These are phyloP conservation scores for Fusarium nelsonii DNA, from an alignment of 2,329 filamentous ascomycete genomes.

Conservation along the genomic window DNA sequence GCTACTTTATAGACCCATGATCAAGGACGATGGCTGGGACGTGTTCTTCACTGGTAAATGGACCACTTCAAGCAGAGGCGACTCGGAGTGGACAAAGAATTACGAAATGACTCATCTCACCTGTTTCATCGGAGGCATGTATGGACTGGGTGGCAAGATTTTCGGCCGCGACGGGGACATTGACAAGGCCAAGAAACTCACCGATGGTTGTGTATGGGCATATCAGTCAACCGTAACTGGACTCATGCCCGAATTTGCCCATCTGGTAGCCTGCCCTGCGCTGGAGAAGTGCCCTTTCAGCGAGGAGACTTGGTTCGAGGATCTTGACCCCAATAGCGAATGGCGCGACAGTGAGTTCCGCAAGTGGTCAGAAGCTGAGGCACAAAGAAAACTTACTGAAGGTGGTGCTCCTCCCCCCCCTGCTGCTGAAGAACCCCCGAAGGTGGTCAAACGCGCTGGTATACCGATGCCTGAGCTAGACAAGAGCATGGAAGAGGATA, in stretches of 20 bases:
- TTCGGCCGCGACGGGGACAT: conserved; percentile 70
- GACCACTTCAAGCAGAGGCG: conserved; percentile 59
- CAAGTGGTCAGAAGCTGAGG: conserved; percentile 60
- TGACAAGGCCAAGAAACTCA: conserved; percentile 72
- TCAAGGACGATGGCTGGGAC: conserved; percentile 71
- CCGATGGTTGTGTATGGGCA: conserved; percentile 77
- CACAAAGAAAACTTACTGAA: conserved; percentile 50
- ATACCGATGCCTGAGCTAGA: conserved; percentile 46
- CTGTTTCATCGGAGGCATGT: conserved; percentile 79
- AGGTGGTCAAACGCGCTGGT: conserved; percentile 37
- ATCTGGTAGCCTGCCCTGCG: conserved; percentile 60
- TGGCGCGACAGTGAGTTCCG: conserved; percentile 59
- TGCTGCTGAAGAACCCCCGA: conserved; percentile 23
- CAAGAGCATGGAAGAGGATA: conserved; percentile 34
- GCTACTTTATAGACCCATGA: conserved; percentile 83
- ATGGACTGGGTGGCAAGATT: conserved; percentile 73
- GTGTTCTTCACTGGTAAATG: conserved; percentile 80
- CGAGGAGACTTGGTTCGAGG: conserved; percentile 61
- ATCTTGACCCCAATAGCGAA: conserved; percentile 60
- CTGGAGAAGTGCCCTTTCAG: conserved; percentile 65
- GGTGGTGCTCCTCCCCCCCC: conserved; percentile 18
- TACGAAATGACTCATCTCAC: conserved; percentile 75
- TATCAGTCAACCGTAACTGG: conserved; percentile 71
- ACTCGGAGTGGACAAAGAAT: conserved; percentile 57
- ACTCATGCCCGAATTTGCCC: conserved; percentile 72